Percentiles rank a stretch among this genome's conserved stretches.
Evolutionary conservation across 2,329 filamentous ascomycete genomes (phyloP).

Genomic region (Mycosphaerelloides madeirae): DNA sequence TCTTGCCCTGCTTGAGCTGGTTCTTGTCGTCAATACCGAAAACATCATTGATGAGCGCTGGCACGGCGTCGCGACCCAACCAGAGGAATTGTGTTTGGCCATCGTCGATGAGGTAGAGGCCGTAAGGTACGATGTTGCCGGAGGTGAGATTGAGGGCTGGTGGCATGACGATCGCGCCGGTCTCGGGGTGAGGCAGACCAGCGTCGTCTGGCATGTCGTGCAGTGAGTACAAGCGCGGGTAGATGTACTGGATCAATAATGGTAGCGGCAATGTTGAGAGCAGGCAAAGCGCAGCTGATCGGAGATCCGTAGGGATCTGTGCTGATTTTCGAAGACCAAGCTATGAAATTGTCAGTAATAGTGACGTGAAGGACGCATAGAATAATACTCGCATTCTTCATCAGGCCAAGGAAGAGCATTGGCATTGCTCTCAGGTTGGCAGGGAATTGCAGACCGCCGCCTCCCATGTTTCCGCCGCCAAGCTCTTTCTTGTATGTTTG

Average conservation of each 20-base stretch:
- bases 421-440: constrained; percentile 85
- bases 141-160: constrained; percentile 81
- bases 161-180: constrained; percentile 83
- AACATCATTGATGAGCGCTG: constrained; percentile 80
- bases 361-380: neutral
- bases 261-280: constrained; percentile 91
- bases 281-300: constrained; percentile 85
- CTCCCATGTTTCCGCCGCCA: constrained; percentile 90
- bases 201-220: constrained; percentile 96
- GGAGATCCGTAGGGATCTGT: constrained; percentile 88
- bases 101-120: constrained; percentile 93
- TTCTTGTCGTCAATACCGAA: constrained; percentile 82
- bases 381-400: constrained; percentile 74
- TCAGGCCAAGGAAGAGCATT: constrained; percentile 85
- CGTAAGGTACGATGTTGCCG: constrained; percentile 80
- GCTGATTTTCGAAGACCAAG: constrained; percentile 82
- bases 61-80: constrained; percentile 89
- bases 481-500: constrained; percentile 97
- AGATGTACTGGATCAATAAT: constrained; percentile 86
- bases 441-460: constrained; percentile 85
- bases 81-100: constrained; percentile 97
- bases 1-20: constrained; percentile 87
- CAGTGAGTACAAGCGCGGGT: constrained; percentile 63
- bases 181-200: constrained; percentile 77
- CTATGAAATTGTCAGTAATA: constrained; percentile 36